Percentiles rank a stretch among this genome's conserved stretches.
Evolutionary conservation across 78 protist genomes (phyloP).

Genomic region (Dictyostelium purpureum): DNA sequence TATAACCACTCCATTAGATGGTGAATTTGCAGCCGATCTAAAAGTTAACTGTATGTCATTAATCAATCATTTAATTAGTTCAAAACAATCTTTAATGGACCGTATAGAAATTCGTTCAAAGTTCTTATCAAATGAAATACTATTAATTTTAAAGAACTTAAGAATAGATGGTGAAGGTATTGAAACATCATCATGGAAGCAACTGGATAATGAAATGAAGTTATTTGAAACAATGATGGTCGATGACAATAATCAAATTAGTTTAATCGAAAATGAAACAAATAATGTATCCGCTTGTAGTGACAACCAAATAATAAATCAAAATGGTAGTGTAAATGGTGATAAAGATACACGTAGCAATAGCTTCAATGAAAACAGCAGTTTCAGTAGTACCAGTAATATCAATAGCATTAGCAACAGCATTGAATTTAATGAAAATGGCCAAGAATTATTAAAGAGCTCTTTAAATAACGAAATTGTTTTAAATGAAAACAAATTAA

Average conservation of each 20-base stretch:
- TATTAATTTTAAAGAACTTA: not conserved
- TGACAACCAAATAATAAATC: not conserved
- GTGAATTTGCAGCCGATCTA: conserved; percentile 49
- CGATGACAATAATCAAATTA: conserved; percentile 41
- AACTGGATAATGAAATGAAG: conserved; percentile 45
- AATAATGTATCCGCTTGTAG: not conserved
- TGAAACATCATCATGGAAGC: conserved; percentile 64
- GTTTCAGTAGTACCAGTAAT: not conserved
- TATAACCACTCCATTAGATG: conserved; percentile 23
- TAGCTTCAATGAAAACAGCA: not conserved
- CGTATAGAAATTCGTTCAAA: conserved; percentile 10
- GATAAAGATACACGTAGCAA: not conserved
- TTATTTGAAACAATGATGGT: conserved; percentile 28
- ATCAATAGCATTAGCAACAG: not conserved
- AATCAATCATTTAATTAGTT: conserved; percentile 53
- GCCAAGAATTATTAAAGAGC: not conserved
- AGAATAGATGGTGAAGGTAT: conserved; percentile 78
- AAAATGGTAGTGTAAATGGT: not conserved
- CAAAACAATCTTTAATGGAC: not conserved
- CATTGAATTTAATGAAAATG: not conserved
- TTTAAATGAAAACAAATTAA: not conserved
- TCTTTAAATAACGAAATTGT: not conserved
- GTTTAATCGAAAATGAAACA: not conserved
- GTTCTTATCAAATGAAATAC: conserved; percentile 18
- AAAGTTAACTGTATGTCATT: conserved; percentile 70